These are phyloP conservation scores for Malassezia cuniculi DNA, from an alignment of 1,284 basidiomycete genomes.

Conservation along the genomic window DNA sequence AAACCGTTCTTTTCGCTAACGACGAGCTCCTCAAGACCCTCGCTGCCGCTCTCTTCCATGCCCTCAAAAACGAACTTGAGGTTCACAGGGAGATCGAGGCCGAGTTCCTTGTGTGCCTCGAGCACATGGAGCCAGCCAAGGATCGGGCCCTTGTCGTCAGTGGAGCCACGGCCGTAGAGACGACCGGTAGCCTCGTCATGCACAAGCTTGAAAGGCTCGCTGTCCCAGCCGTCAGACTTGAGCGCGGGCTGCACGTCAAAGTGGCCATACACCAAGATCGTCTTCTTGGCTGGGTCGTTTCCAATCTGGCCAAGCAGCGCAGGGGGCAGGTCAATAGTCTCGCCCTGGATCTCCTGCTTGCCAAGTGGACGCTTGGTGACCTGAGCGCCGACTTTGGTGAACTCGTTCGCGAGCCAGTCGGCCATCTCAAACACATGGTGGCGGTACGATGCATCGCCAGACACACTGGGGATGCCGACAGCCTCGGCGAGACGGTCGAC, in stretches of 20 bases:
- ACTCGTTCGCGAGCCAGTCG: constrained; percentile 35
- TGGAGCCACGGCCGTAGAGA: constrained; percentile 63
- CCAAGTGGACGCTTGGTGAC: constrained; percentile 49
- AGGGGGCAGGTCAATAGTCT: constrained; percentile 65
- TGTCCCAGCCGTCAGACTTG: constrained; percentile 65
- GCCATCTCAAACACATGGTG: constrained; percentile 40
- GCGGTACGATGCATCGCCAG: constrained; percentile 41
- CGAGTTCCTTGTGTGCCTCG: constrained; percentile 66
- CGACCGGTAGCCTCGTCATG: constrained; percentile 57
- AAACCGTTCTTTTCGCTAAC: constrained; percentile 64
- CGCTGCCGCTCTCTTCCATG: constrained; percentile 94
- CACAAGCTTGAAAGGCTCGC: constrained; percentile 74
- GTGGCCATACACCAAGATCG: constrained; percentile 69
- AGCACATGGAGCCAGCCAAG: constrained; percentile 90
- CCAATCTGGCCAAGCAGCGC: constrained; percentile 66
- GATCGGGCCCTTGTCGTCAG: constrained; percentile 43
- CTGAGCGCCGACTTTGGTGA: constrained; percentile 34
- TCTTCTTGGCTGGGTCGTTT: constrained; percentile 71
- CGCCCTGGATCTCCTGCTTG: constrained; percentile 67
- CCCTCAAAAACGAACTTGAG: constrained; percentile 85
- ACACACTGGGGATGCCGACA: constrained; percentile 42
- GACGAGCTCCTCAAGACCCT: constrained; percentile 84
- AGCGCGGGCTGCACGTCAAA: constrained; percentile 49
- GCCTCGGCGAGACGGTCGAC: constrained; percentile 37
- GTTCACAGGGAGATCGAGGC: constrained; percentile 76